A percentile compares a stretch with the other conserved stretches of the same genome.
Evolutionary conservation across 768 basidiomycete genomes (phyloP).

Genomic region (Trametes maxima): DNA sequence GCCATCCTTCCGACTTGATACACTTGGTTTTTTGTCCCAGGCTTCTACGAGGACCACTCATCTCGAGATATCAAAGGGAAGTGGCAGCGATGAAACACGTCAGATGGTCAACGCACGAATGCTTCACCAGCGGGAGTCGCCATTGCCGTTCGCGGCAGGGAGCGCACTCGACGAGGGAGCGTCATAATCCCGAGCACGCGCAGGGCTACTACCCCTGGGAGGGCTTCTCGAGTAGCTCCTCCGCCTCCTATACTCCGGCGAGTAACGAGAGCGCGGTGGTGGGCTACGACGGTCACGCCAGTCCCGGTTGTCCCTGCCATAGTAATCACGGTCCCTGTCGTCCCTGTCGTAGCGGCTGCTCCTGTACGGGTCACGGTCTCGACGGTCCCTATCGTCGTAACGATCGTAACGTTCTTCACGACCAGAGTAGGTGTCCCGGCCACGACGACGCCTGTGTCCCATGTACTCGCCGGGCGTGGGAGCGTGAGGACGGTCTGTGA

Average conservation of each 20-base stretch:
- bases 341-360: conserved; percentile 47
- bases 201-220: conserved; percentile 67
- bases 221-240: conserved; percentile 82
- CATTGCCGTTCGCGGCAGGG: conserved; percentile 40
- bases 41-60: conserved; percentile 23
- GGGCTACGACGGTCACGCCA: conserved; percentile 85
- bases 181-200: conserved; percentile 47
- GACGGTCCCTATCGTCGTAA: conserved; percentile 50
- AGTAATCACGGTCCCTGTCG: conserved; percentile 51
- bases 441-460: conserved; percentile 75
- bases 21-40: conserved; percentile 38
- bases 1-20: conserved; percentile 30
- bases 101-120: conserved; percentile 22
- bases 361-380: conserved; percentile 48
- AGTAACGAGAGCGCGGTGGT: conserved; percentile 65
- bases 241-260: conserved; percentile 75
- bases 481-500: conserved; percentile 90
- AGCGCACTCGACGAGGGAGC: conserved; percentile 39
- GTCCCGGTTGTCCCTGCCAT: conserved; percentile 71
- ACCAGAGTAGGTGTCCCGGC: conserved; percentile 43
- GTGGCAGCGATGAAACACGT: conserved; percentile 27
- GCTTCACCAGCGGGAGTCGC: conserved; percentile 64
- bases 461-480: conserved; percentile 99
- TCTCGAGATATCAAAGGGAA: conserved; percentile 32
- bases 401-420: conserved; percentile 40